Conservation (phyloP, 2,329 filamentous ascomycete species). For the Ceratocystis alfenasii region DNA sequence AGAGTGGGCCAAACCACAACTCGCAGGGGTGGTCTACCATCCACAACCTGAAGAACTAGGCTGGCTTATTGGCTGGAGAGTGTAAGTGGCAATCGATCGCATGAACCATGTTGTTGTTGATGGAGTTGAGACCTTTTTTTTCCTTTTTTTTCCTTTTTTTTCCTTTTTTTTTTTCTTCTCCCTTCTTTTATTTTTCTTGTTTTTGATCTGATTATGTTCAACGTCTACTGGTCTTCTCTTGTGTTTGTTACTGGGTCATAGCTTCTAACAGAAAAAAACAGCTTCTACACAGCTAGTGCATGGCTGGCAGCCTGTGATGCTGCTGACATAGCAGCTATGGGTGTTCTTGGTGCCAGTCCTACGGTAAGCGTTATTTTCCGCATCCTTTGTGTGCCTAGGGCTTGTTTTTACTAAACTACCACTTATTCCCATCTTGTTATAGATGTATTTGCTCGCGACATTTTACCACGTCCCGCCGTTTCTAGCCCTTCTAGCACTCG, state of each 20-base stretch:
- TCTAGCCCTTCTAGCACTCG: slow-evolving; percentile 49
- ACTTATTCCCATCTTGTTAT: not conserved
- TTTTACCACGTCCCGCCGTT: slow-evolving; percentile 61
- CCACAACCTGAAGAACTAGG: slow-evolving; percentile 37
- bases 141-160: too few relatives aligned
- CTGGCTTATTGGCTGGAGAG: not conserved
- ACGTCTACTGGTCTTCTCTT: not conserved
- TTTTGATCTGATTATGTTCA: too few relatives aligned
- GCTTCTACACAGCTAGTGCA: slow-evolving; percentile 44
- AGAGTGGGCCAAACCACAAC: slow-evolving; percentile 49
- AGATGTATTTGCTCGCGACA: slow-evolving; percentile 61
- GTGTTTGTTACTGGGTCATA: not conserved
- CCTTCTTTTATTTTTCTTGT: too few relatives aligned
- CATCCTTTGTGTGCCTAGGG: not conserved
- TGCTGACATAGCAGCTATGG: slow-evolving; percentile 53
- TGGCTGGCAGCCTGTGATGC: slow-evolving; percentile 68
- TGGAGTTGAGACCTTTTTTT: not conserved
- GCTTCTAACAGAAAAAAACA: not conserved
- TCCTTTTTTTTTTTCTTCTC: too few relatives aligned
- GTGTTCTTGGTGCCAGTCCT: slow-evolving; percentile 62
- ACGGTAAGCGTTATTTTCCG: slow-evolving; percentile 36
- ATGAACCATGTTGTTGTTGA: not conserved
- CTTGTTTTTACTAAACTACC: not conserved
- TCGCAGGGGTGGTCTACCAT: slow-evolving; percentile 54
- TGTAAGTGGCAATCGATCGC: not conserved